Base-by-base conservation (phyloP, 805 yeast species). In the Candida endomychidarum region DNA sequence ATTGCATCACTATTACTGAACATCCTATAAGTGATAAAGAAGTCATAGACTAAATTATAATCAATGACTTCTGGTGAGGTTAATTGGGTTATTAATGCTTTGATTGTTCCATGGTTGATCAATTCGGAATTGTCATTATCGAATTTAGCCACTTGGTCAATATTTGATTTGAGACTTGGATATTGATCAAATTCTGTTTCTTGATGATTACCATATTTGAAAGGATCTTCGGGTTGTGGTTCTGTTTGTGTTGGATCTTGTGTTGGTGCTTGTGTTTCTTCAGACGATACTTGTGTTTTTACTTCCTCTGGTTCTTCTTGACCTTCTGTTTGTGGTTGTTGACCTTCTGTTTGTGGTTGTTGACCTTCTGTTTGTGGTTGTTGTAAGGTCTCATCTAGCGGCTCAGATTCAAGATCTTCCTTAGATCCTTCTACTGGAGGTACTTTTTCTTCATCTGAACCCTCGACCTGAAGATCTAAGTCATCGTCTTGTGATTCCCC, bases 1-100 rank as follows among this genome's bases (percentile, higher is more conserved):
- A 91, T 70, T 9, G 77, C 74, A 12, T 65, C 56, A n/a, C 83
- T 60, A 12, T 78, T 65, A 26, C 83, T 65, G 56, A 86, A 89
- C 39, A 80, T 72, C 37, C 98, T 70, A 61, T 78, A 90, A 1
- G 96, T 81, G 37, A 91, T 72, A 58, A 91, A 86, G 58, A 93
- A 89, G 63, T 93, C 97, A 34, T 90, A 77, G 40, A 90, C 65
- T 27, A 84, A 72, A 46, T 80, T 77, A 58, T 91, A 91, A 58
- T 88, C 90, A 12, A 91, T 75, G 5, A 78, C 63, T 42, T 79
- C 77, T 4, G 93, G 90, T 8, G 86, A 78, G 2, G 96, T 83
- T 21, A 83, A 57, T 50, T 80, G 80, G 7, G 77, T 78, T 8
- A 82, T 60, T 14, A 82, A 58, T 3, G 81, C 74, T 42, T 53